A percentile compares a stretch with the other conserved stretches of the same genome.
These are phyloP conservation scores for Magnolia kwangsiensis DNA, from an alignment of 164 flowering plant species.

Conservation along the genomic window DNA sequence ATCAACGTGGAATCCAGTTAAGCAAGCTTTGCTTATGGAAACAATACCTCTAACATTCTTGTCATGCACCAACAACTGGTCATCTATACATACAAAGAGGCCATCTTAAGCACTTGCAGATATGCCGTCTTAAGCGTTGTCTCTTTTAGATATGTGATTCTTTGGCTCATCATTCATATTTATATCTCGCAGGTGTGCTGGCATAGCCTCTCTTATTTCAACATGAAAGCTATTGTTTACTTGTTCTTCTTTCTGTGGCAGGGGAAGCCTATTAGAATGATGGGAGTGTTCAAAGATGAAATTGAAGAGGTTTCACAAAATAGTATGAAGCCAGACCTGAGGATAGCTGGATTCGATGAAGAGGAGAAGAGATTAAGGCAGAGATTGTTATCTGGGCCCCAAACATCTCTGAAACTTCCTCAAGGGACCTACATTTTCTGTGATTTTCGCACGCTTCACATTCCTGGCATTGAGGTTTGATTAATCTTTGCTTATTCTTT, in stretches of 20 bases:
- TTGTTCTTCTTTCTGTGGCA: conserved; percentile 21
- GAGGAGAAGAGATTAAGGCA: conserved; percentile 73
- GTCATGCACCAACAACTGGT: too few species aligned
- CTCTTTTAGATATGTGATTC: not conserved
- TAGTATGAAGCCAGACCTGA: conserved; percentile 46
- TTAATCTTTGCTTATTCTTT: not conserved
- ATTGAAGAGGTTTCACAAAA: conserved; percentile 54
- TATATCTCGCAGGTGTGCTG: not conserved
- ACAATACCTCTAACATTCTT: too few species aligned
- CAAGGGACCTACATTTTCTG: conserved; percentile 80
- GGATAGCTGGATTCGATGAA: conserved; percentile 94
- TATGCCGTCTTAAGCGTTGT: not conserved
- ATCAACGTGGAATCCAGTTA: too few species aligned
- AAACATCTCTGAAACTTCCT: conserved; percentile 50
- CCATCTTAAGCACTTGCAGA: too few species aligned
- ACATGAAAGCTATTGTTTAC: not conserved
- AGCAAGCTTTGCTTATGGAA: too few species aligned
- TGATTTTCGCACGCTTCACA: conserved; percentile 79
- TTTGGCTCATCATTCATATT: not conserved
- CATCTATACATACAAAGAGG: too few species aligned
- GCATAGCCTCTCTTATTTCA: not conserved
- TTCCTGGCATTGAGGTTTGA: conserved; percentile 80
- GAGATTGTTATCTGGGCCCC: conserved; percentile 31
- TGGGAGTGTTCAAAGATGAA: conserved; percentile 84
- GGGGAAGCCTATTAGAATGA: conserved; percentile 85